Percentiles rank a stretch among this genome's conserved stretches.
phyloP scores from a whole-genome alignment of 345 rosid genomes.

The Eucalyptus marginata region DNA sequence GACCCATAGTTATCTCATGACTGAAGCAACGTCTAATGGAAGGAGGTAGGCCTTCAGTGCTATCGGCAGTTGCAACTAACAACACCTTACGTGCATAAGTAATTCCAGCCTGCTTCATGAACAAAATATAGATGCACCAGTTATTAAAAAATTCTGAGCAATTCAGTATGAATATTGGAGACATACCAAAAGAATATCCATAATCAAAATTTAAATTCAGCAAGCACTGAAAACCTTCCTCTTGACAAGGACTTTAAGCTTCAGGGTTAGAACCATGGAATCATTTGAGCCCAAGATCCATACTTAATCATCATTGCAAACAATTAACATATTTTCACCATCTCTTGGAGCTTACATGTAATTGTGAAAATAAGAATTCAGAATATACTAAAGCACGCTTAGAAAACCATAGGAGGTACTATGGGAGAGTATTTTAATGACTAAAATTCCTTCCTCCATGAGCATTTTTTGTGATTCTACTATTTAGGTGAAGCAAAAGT shows the following conservation, averaged over 20 bases:
- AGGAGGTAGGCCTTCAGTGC: conserved; percentile 79
- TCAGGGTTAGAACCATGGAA: neutral
- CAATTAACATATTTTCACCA: neutral
- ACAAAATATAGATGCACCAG: conserved; percentile 7
- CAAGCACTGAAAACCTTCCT: neutral
- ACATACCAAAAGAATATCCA: neutral
- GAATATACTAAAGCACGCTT: neutral
- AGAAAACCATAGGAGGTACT: neutral
- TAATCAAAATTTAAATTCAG: neutral
- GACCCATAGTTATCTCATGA: conserved; percentile 77
- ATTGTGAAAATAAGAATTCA: neutral
- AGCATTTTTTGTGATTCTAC: neutral
- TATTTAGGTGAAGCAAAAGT: neutral
- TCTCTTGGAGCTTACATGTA: neutral
- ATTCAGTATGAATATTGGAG: neutral
- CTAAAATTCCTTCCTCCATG: neutral
- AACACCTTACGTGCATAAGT: conserved; percentile 43
- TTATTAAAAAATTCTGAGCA: neutral
- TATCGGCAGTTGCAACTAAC: conserved; percentile 76
- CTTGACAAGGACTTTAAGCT: neutral
- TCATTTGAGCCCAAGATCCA: neutral
- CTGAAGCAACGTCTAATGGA: conserved; percentile 90
- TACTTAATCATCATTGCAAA: neutral
- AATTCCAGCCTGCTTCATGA: conserved; percentile 15
- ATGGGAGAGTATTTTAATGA: neutral